A percentile compares a stretch with the other conserved stretches of the same genome.
Conservation (phyloP, 257 asterid species). For the Solanum virginianum region DNA sequence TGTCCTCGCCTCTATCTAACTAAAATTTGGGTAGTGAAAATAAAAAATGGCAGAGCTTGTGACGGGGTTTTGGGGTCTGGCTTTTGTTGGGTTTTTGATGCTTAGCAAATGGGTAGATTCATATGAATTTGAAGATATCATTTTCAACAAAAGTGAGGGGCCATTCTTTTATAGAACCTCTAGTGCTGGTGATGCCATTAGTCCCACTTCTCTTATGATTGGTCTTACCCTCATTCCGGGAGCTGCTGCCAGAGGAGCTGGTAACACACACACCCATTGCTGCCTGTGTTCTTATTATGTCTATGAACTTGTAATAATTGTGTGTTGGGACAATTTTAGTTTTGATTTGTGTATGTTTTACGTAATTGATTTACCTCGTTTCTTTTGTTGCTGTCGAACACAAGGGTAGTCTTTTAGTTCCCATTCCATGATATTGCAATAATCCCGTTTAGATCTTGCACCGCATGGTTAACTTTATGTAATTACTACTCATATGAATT, state of each 20-base stretch:
- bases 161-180: not conserved
- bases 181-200: slow-evolving; percentile 25
- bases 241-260: slow-evolving; percentile 82
- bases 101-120: slow-evolving; percentile 33
- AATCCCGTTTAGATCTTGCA: not conserved
- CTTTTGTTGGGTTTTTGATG: not conserved
- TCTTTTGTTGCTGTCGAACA: not conserved
- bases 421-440: not conserved
- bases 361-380: not conserved
- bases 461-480: not conserved
- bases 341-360: not conserved
- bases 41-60: not conserved
- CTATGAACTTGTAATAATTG: not conserved
- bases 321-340: not conserved
- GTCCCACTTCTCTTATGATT: slow-evolving; percentile 57
- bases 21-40: not conserved
- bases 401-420: not conserved
- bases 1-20: not conserved
- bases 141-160: slow-evolving; percentile 26
- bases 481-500: not conserved
- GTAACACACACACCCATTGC: slow-evolving; percentile 15
- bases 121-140: slow-evolving; percentile 39
- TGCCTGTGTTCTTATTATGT: not conserved
- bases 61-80: not conserved
- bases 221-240: slow-evolving; percentile 70